phyloP scores from a whole-genome alignment of 768 basidiomycete genomes.

The Dioszegia aurantiaca region DNA sequence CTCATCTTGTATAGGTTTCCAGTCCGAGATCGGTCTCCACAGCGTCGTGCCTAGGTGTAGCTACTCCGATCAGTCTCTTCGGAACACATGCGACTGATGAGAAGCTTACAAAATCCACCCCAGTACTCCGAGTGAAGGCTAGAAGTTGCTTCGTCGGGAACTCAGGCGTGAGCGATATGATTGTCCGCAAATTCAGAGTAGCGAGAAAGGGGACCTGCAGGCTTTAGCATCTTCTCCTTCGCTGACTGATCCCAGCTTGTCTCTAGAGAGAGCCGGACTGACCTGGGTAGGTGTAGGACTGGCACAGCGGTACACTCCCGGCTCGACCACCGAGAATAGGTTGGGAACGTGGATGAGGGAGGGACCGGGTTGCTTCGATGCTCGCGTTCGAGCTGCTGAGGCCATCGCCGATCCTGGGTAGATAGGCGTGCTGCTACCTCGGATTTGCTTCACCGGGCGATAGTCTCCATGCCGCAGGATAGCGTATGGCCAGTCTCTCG shows the following conservation, averaged over 20 bases:
- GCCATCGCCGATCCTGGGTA: not conserved
- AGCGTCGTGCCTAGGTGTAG: constrained; percentile 42
- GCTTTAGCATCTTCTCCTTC: not conserved
- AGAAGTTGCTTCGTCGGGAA: constrained; percentile 44
- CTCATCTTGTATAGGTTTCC: constrained; percentile 49
- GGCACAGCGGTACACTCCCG: constrained; percentile 43
- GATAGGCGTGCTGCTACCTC: too few species aligned
- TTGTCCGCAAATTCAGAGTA: constrained; percentile 36
- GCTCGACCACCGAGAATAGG: constrained; percentile 46
- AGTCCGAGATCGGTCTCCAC: constrained; percentile 37
- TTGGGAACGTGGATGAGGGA: constrained; percentile 39
- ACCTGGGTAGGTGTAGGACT: constrained; percentile 45
- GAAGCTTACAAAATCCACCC: constrained; percentile 46
- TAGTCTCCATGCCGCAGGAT: too few species aligned
- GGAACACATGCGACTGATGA: not conserved
- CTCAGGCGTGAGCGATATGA: constrained; percentile 48
- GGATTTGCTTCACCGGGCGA: too few species aligned
- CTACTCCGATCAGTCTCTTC: constrained; percentile 17
- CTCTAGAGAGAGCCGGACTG: constrained; percentile 2
- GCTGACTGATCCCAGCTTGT: too few species aligned
- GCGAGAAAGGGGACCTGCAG: constrained; percentile 41
- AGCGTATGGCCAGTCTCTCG: too few species aligned
- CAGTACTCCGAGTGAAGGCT: constrained; percentile 22
- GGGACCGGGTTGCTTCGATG: constrained; percentile 48
- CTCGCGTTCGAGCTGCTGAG: constrained; percentile 16